Conservation (phyloP, 306 rosid species). For the Parietaria judaica region DNA sequence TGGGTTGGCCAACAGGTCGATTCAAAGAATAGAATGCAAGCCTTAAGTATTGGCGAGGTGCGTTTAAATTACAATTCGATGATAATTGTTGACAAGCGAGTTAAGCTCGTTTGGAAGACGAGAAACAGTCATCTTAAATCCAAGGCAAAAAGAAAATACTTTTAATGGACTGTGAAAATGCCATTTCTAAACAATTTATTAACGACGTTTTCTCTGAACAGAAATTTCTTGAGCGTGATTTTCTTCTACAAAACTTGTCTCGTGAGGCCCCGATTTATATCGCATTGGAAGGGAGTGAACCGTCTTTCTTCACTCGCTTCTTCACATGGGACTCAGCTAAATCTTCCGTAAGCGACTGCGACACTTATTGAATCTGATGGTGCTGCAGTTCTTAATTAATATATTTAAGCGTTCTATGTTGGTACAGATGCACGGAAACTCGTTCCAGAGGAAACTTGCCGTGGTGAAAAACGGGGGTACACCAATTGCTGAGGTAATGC, state of each 20-base stretch:
- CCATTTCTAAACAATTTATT: slow-evolving; percentile 7
- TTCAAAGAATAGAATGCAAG: slow-evolving; percentile 49
- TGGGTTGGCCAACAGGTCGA: slow-evolving; percentile 93
- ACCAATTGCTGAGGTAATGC: slow-evolving; percentile 55
- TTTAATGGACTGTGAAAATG: not conserved
- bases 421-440: slow-evolving; percentile 88
- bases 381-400: slow-evolving; percentile 13
- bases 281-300: slow-evolving; percentile 87
- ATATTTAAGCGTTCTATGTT: slow-evolving; percentile 21
- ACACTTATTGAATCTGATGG: slow-evolving; percentile 1
- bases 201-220: slow-evolving; percentile 33
- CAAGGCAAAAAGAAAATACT: too few relatives aligned
- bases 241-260: slow-evolving; percentile 70
- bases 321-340: slow-evolving; percentile 88
- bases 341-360: slow-evolving; percentile 50
- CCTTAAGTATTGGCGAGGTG: slow-evolving; percentile 96
- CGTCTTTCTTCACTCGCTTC: slow-evolving; percentile 95
- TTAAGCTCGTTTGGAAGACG: not conserved
- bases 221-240: slow-evolving; percentile 83
- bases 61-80: slow-evolving; percentile 6
- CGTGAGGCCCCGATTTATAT: slow-evolving; percentile 63
- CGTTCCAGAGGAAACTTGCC: slow-evolving; percentile 85
- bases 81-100: slow-evolving; percentile 17
- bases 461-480: slow-evolving; percentile 66
- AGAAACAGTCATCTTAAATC: too few relatives aligned